These are phyloP conservation scores for Phaseolus coccineus DNA, from an alignment of 331 rosid genomes.

Conservation along the genomic window DNA sequence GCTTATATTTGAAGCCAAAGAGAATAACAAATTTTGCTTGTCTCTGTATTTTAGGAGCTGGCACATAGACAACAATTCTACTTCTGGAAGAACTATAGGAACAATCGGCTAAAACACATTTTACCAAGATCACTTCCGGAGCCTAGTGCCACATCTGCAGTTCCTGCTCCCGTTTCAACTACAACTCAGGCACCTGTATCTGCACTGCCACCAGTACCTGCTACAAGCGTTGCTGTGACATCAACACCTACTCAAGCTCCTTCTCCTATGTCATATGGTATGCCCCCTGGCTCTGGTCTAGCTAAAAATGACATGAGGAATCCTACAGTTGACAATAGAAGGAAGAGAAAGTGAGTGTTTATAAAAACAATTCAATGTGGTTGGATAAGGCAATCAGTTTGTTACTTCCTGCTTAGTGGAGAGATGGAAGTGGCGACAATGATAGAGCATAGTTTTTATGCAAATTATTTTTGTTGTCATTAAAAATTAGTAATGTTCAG, in stretches of 20 bases:
- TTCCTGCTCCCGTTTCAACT: slow-evolving; percentile 61
- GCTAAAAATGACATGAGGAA: slow-evolving; percentile 77
- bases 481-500: not conserved
- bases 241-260: slow-evolving; percentile 64
- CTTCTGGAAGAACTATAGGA: slow-evolving; percentile 96
- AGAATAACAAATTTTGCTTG: not conserved
- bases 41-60: slow-evolving; percentile 67
- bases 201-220: slow-evolving; percentile 62
- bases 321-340: slow-evolving; percentile 73
- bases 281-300: slow-evolving; percentile 66
- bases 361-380: not conserved
- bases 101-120: slow-evolving; percentile 90
- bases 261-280: slow-evolving; percentile 82
- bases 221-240: slow-evolving; percentile 58
- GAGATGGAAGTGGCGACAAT: slow-evolving; percentile 16
- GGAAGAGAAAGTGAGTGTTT: slow-evolving; percentile 79
- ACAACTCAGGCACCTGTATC: slow-evolving; percentile 59
- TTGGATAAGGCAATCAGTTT: slow-evolving; percentile 4
- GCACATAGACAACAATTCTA: slow-evolving; percentile 96
- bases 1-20: no score
- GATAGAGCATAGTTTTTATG: not conserved
- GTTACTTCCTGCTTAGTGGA: slow-evolving; percentile 1
- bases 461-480: slow-evolving; percentile 25
- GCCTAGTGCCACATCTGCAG: slow-evolving; percentile 53
- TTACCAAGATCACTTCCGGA: slow-evolving; percentile 87